phyloP scores from a whole-genome alignment of 345 rosid genomes.

The Eucalyptus melliodora region DNA sequence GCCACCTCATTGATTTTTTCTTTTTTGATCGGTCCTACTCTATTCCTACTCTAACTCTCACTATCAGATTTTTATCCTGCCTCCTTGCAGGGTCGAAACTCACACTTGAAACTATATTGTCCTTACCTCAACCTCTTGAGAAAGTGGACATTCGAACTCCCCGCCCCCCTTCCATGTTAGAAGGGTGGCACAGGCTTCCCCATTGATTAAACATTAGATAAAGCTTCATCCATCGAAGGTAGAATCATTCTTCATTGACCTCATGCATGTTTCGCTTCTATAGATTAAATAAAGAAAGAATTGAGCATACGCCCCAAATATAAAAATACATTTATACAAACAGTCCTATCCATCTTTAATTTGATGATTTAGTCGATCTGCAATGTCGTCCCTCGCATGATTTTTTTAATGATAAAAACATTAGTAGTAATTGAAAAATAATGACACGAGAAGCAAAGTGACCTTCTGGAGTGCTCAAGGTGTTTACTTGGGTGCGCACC shows the following conservation, averaged over 20 bases:
- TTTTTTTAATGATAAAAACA: no score
- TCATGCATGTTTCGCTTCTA: background rate
- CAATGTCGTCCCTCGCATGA: background rate
- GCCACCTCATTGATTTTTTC: background rate
- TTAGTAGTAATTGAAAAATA: background rate
- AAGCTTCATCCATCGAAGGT: background rate
- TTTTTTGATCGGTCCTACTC: no score
- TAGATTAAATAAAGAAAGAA: background rate
- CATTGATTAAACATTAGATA: background rate
- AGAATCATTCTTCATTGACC: background rate
- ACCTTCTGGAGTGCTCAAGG: background rate
- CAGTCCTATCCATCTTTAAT: background rate
- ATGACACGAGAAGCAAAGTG: background rate
- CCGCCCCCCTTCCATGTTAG: no score
- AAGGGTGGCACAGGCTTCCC: background rate
- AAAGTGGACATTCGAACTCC: no score
- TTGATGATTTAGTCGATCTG: background rate
- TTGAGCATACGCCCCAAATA: background rate
- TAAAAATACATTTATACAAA: no score
- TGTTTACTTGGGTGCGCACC: background rate
- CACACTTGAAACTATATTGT: no score
- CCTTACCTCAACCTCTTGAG: fast-evolving
- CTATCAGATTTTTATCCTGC: fast-evolving
- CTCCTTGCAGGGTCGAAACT: fast-evolving
- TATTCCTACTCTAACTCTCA: no score